Conservation (phyloP, 108 stramenopile genomes). For the Asterionellopsis glacialis region DNA sequence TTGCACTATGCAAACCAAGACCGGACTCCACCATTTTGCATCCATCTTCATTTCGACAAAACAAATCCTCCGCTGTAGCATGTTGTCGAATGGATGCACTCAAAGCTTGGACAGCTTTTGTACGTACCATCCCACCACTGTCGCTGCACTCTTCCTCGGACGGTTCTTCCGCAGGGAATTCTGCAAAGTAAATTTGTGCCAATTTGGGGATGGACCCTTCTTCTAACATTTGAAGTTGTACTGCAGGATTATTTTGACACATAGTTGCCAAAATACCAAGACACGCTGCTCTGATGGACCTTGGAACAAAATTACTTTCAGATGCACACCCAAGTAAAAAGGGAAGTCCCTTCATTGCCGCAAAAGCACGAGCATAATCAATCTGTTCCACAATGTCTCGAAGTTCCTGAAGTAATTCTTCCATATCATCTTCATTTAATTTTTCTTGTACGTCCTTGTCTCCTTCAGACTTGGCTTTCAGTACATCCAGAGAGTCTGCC, state of each 20-base stretch:
- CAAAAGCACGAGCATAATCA: slow-evolving; percentile 78
- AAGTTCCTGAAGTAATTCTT: slow-evolving; percentile 71
- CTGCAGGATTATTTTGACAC: slow-evolving; percentile 78
- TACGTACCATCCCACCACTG: slow-evolving; percentile 31
- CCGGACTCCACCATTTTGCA: slow-evolving; percentile 38
- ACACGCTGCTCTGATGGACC: slow-evolving; percentile 40
- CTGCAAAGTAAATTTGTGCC: slow-evolving; percentile 40
- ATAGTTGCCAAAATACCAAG: slow-evolving; percentile 65
- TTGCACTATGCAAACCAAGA: slow-evolving; percentile 15
- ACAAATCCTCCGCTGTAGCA: slow-evolving; percentile 54
- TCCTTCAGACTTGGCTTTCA: slow-evolving; percentile 2
- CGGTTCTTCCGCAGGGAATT: slow-evolving; percentile 14
- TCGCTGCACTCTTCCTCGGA: slow-evolving; percentile 1
- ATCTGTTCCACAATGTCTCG: slow-evolving; percentile 90
- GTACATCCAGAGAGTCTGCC: slow-evolving; percentile 45
- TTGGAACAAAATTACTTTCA: slow-evolving; percentile 35
- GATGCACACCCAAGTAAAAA: slow-evolving; percentile 71
- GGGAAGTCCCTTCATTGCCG: slow-evolving; percentile 61
- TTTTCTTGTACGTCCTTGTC: slow-evolving; percentile 9
- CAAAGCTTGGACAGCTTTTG: slow-evolving; percentile 66
- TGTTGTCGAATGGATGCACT: slow-evolving; percentile 62
- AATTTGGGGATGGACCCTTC: slow-evolving; percentile 54
- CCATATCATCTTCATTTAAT: slow-evolving; percentile 31
- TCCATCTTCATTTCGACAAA: slow-evolving; percentile 50
- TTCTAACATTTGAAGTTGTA: slow-evolving; percentile 71